Evolutionary conservation across 2,329 filamentous ascomycete species (phyloP).

Genomic region (Aspergillus novoparasiticus): DNA sequence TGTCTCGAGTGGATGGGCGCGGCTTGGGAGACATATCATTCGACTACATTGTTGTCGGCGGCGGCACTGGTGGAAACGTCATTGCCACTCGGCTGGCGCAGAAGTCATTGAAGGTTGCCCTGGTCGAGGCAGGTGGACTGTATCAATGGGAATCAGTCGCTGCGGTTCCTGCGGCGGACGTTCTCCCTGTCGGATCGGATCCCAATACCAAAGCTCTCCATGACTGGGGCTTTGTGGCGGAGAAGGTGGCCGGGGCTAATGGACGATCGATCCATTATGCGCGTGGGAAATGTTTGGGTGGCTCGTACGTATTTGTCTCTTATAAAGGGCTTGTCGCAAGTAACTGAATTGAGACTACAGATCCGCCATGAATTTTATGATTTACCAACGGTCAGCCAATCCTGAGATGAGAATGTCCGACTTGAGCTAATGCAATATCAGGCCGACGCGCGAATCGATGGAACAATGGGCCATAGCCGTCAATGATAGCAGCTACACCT

Average conservation of each 20-base stretch:
- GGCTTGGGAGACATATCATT: conserved; percentile 9
- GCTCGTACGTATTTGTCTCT: conserved; percentile 7
- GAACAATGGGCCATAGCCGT: conserved; percentile 26
- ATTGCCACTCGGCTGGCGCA: conserved; percentile 32
- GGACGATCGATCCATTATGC: conserved; percentile 21
- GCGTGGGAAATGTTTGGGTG: conserved; percentile 19
- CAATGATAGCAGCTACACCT: conserved; percentile 29
- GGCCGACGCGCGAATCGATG: conserved; percentile 20
- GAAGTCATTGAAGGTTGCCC: conserved; percentile 24
- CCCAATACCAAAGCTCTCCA: conserved; percentile 14
- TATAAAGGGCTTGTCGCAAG: conserved; percentile 31
- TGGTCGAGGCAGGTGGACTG: conserved; percentile 32
- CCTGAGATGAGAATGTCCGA: not conserved
- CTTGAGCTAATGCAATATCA: not conserved
- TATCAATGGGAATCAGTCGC: conserved; percentile 32
- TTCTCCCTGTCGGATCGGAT: conserved; percentile 26
- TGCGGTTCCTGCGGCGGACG: conserved; percentile 24
- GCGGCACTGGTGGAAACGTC: conserved; percentile 30
- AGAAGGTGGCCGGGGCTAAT: conserved; percentile 26
- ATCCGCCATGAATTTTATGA: conserved; percentile 27
- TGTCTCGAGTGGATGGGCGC: not conserved
- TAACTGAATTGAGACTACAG: conserved; percentile 11
- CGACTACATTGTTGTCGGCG: conserved; percentile 35
- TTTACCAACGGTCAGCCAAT: conserved; percentile 20
- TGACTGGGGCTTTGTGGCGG: conserved; percentile 32